Percentiles rank a stretch among this genome's conserved stretches.
These are phyloP conservation scores for Dactylorhiza incarnata DNA, from an alignment of 106 monocot species.

Conservation along the genomic window DNA sequence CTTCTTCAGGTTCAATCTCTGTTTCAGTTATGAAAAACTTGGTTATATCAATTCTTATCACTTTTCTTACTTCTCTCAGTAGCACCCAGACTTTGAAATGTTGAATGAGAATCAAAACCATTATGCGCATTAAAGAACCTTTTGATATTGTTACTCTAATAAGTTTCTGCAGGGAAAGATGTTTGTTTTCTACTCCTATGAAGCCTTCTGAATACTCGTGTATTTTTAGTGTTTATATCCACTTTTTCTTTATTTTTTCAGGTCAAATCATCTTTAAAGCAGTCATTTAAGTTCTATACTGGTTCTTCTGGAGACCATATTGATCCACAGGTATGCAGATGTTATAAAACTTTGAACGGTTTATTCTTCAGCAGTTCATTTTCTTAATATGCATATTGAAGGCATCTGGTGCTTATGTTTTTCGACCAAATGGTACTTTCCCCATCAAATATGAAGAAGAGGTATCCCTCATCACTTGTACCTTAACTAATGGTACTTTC, in stretches of 20 bases:
- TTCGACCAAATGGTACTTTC: constrained; percentile 74
- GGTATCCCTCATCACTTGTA: constrained; percentile 40
- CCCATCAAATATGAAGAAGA: constrained; percentile 38
- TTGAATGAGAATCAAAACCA: not conserved
- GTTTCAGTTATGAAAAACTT: too few species aligned
- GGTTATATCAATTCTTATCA: not conserved
- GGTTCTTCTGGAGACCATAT: constrained; percentile 46
- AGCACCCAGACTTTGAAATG: not conserved
- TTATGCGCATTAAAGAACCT: not conserved
- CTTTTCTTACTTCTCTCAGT: not conserved
- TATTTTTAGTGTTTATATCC: not conserved
- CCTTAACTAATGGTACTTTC: not conserved
- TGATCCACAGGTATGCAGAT: constrained; percentile 67
- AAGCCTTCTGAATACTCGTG: not conserved
- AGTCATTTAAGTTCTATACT: constrained; percentile 72
- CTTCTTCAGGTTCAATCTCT: too few species aligned
- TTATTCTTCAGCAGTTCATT: not conserved
- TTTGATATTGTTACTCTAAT: not conserved
- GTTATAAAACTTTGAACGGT: not conserved
- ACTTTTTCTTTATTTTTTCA: constrained; percentile 17
- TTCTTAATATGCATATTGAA: constrained; percentile 20
- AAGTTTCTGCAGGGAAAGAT: not conserved
- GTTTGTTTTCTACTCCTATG: not conserved
- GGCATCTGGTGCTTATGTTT: constrained; percentile 98
- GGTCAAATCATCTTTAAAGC: constrained; percentile 54